Conservation (phyloP, 148 eudicot genomes). For the Rhododendron simsii region DNA sequence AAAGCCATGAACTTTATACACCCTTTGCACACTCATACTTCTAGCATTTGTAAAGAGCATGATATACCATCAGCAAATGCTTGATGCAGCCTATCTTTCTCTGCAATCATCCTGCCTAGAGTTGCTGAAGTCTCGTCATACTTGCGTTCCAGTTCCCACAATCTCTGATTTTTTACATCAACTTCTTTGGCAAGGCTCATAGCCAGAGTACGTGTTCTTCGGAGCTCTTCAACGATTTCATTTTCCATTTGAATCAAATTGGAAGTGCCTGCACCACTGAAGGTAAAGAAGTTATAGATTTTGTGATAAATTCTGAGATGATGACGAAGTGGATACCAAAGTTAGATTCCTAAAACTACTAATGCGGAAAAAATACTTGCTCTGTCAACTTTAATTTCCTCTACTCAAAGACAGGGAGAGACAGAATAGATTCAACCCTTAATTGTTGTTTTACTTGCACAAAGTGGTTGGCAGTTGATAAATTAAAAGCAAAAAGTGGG, state of each 20-base stretch:
- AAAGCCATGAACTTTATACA: not conserved
- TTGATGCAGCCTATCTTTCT: conserved; percentile 31
- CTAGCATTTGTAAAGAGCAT: not conserved
- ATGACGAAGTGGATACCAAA: not conserved
- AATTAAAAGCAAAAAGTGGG: not conserved
- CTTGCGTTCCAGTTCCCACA: conserved; percentile 27
- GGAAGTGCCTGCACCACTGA: not conserved
- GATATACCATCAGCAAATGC: conserved; percentile 24
- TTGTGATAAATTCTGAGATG: not conserved
- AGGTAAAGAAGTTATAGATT: not conserved
- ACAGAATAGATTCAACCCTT: not conserved
- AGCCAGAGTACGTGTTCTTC: conserved; percentile 20
- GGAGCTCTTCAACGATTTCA: conserved; percentile 18
- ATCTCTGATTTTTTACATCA: conserved; percentile 29
- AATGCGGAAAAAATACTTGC: not conserved
- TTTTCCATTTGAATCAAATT: conserved; percentile 11
- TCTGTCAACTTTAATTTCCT: not conserved
- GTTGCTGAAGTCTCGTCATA: conserved; percentile 20
- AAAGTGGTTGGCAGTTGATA: too few relatives aligned
- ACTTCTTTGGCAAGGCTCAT: conserved; percentile 29
- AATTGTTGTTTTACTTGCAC: too few relatives aligned
- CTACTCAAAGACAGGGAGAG: not conserved
- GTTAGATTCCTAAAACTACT: not conserved
- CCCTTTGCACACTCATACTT: not conserved
- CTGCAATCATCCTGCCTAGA: conserved; percentile 25